A percentile compares a stretch with the other conserved stretches of the same genome.
phyloP scores from a whole-genome alignment of 139 green algal species.

The Monoraphidium neglectum region DNA sequence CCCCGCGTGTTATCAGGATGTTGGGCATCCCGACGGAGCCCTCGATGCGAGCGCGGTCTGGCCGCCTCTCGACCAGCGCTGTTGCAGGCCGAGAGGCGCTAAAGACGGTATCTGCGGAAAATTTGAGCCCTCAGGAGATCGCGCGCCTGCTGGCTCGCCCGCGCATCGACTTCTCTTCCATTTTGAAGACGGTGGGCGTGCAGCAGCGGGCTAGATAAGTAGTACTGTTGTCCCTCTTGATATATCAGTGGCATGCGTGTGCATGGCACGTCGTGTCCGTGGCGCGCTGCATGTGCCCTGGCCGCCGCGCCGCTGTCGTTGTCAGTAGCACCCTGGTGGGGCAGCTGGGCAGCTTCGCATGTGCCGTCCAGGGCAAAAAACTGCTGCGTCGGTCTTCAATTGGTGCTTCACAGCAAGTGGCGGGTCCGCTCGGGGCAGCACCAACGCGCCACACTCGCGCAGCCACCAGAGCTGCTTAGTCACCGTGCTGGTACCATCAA shows the following conservation, averaged over 20 bases:
- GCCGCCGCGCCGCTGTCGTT: not conserved
- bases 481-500: no score
- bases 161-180: slow-evolving; percentile 91
- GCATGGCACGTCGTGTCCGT: not conserved
- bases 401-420: no score
- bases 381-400: no score
- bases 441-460: no score
- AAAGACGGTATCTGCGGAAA: slow-evolving; percentile 28
- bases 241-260: not conserved
- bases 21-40: no score
- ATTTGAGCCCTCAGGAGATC: slow-evolving; percentile 43
- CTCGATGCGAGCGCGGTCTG: not conserved
- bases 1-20: no score
- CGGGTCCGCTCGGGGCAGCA: no score
- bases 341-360: no score
- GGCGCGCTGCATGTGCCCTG: not conserved
- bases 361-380: no score
- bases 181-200: slow-evolving; percentile 76
- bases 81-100: slow-evolving; percentile 16
- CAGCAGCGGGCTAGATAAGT: not conserved
- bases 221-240: not conserved
- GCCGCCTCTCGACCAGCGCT: slow-evolving; percentile 1
- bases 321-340: not conserved
- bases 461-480: no score
- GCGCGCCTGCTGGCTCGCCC: slow-evolving; percentile 64